These are phyloP conservation scores for Marasmius oreades DNA, from an alignment of 1,284 basidiomycete genomes.

Conservation along the genomic window DNA sequence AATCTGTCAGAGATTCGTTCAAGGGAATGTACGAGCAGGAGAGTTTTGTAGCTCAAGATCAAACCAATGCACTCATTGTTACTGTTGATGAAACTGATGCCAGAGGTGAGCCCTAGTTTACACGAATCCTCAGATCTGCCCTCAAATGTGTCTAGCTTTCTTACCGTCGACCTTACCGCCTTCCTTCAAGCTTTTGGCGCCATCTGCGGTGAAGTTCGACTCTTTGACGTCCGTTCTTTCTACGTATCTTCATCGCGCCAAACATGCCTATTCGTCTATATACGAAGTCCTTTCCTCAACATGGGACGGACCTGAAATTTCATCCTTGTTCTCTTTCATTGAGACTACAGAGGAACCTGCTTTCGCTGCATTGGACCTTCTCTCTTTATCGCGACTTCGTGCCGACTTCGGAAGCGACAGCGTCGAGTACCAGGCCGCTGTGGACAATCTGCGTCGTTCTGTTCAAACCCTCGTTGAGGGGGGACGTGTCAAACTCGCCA, in stretches of 20 bases:
- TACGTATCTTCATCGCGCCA: conserved; percentile 55
- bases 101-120: conserved; percentile 39
- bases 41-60: conserved; percentile 56
- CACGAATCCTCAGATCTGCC: conserved; percentile 13
- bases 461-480: conserved; percentile 37
- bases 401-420: conserved; percentile 44
- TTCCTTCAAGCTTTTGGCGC: conserved; percentile 36
- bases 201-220: conserved; percentile 26
- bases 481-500: conserved; percentile 42
- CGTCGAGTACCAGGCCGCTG: conserved; percentile 49
- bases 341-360: conserved; percentile 37
- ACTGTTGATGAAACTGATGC: conserved; percentile 56
- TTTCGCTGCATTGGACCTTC: conserved; percentile 63
- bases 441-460: conserved; percentile 38
- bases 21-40: conserved; percentile 34
- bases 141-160: conserved; percentile 34
- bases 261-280: conserved; percentile 53
- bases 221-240: conserved; percentile 49
- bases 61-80: conserved; percentile 48
- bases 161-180: conserved; percentile 44
- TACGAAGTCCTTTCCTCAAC: conserved; percentile 31
- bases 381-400: conserved; percentile 45
- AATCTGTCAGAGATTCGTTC: conserved; percentile 40
- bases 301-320: conserved; percentile 39
- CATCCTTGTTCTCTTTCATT: conserved; percentile 46